Conservation (phyloP, 2,329 filamentous ascomycete species). For the Hypoxylon sp. region DNA sequence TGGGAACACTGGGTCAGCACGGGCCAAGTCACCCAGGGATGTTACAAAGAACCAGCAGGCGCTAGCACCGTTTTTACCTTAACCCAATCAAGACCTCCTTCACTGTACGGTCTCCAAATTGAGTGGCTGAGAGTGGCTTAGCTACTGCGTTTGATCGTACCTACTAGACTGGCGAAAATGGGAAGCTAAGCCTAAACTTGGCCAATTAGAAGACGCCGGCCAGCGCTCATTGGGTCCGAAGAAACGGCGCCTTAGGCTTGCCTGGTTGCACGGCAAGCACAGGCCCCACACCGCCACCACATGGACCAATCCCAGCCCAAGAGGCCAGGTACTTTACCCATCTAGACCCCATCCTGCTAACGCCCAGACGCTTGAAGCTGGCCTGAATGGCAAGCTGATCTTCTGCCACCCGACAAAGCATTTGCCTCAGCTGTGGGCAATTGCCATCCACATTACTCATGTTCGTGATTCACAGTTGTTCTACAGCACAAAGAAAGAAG, state of each 20-base stretch:
- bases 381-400: neutral
- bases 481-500: neutral
- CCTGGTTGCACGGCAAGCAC: conserved; percentile 18
- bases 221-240: conserved; percentile 31
- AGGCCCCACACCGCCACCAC: conserved; percentile 28
- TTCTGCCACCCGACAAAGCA: conserved; percentile 7
- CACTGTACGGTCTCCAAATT: conserved; percentile 18
- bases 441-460: conserved; percentile 35
- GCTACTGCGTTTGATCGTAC: conserved; percentile 10
- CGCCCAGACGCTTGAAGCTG: neutral
- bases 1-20: conserved; percentile 36
- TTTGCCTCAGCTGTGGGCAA: conserved; percentile 24
- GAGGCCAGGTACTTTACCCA: neutral
- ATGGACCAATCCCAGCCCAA: conserved; percentile 12
- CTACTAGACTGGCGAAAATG: conserved; percentile 18
- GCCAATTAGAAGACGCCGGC: conserved; percentile 27
- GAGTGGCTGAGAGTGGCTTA: conserved; percentile 41
- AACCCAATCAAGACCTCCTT: conserved; percentile 24
- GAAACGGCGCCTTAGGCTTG: conserved; percentile 37
- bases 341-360: neutral
- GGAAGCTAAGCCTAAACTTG: conserved; percentile 5
- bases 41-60: conserved; percentile 32
- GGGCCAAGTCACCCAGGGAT: conserved; percentile 24
- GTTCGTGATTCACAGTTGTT: conserved; percentile 13
- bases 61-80: conserved; percentile 21